Evolutionary conservation across 768 basidiomycete species (phyloP).

Genomic region (Calocybe indica): DNA sequence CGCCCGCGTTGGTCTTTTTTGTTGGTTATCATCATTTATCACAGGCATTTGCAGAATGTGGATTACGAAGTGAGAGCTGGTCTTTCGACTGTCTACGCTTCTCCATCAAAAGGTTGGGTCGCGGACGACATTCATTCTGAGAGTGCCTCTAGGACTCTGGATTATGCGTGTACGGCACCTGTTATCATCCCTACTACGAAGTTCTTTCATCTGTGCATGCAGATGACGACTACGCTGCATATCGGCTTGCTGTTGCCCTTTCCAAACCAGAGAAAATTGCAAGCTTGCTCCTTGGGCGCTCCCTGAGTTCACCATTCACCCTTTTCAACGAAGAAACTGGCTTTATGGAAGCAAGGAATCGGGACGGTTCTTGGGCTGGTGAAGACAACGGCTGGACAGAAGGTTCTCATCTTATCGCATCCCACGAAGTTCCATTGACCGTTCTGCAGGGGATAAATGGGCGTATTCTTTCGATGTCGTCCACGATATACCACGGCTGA

Average conservation of each 20-base stretch:
- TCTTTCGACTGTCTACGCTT: conserved; percentile 55
- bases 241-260: conserved; percentile 50
- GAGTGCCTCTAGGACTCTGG: conserved; percentile 70
- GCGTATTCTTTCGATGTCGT: conserved; percentile 77
- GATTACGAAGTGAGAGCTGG: conserved; percentile 81
- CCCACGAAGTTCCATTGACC: background rate
- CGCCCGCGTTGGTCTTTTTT: background rate
- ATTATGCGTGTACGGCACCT: conserved; percentile 59
- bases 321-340: conserved; percentile 66
- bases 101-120: conserved; percentile 58
- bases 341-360: conserved; percentile 78
- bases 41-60: conserved; percentile 38
- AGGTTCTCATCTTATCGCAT: conserved; percentile 30
- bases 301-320: conserved; percentile 49
- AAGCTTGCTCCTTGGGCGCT: conserved; percentile 45
- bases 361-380: conserved; percentile 68
- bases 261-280: conserved; percentile 41
- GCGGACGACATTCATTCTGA: conserved; percentile 76
- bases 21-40: background rate
- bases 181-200: background rate
- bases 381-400: conserved; percentile 75
- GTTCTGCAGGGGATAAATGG: conserved; percentile 37
- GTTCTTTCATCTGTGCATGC: background rate
- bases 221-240: conserved; percentile 79
- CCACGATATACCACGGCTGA: conserved; percentile 62